Percentiles rank a stretch among this genome's conserved stretches.
Evolutionary conservation across 2,329 filamentous ascomycete species (phyloP).

Genomic region (Ophiocordyceps camponoti-rufipedis): DNA sequence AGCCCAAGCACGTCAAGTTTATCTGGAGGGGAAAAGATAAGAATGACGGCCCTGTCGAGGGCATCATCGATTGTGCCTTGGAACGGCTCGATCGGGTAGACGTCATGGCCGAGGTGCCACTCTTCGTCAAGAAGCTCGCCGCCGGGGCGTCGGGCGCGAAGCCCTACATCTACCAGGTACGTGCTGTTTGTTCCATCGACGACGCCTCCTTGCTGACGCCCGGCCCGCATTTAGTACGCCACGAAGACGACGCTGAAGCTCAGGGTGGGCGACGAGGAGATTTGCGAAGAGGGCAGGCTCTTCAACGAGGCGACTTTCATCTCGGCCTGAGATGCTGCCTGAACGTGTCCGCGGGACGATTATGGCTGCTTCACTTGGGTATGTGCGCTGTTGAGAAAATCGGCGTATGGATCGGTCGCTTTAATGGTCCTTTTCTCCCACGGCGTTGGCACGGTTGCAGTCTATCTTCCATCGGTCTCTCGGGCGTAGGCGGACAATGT

Average conservation of each 20-base stretch:
- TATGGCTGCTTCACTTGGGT: slow-evolving; percentile 4
- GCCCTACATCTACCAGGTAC: slow-evolving; percentile 93
- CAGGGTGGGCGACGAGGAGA: slow-evolving; percentile 66
- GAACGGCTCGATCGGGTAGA: slow-evolving; percentile 64
- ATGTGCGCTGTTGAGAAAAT: slow-evolving; percentile 5
- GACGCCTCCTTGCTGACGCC: not conserved
- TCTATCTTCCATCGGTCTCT: too few relatives aligned
- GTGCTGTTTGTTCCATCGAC: slow-evolving; percentile 8
- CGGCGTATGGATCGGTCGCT: slow-evolving; percentile 10
- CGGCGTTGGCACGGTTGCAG: not conserved
- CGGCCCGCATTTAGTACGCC: slow-evolving; percentile 38
- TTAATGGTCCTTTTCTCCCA: slow-evolving; percentile 3
- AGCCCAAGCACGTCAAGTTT: slow-evolving; percentile 58
- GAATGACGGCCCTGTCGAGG: slow-evolving; percentile 57
- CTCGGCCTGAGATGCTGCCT: slow-evolving; percentile 29
- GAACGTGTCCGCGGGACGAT: slow-evolving; percentile 1
- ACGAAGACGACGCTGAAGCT: slow-evolving; percentile 60
- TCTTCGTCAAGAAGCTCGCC: slow-evolving; percentile 88
- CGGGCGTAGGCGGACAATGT: not conserved
- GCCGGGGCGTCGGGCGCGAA: slow-evolving; percentile 77
- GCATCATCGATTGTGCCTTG: slow-evolving; percentile 49
- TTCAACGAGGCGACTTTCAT: slow-evolving; percentile 97
- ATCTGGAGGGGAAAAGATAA: slow-evolving; percentile 62
- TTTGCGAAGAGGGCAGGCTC: slow-evolving; percentile 57
- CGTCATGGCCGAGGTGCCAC: slow-evolving; percentile 91